A percentile compares a stretch with the other conserved stretches of the same genome.
phyloP scores from a whole-genome alignment of 495 filamentous ascomycete species.

The Apodospora peruviana region DNA sequence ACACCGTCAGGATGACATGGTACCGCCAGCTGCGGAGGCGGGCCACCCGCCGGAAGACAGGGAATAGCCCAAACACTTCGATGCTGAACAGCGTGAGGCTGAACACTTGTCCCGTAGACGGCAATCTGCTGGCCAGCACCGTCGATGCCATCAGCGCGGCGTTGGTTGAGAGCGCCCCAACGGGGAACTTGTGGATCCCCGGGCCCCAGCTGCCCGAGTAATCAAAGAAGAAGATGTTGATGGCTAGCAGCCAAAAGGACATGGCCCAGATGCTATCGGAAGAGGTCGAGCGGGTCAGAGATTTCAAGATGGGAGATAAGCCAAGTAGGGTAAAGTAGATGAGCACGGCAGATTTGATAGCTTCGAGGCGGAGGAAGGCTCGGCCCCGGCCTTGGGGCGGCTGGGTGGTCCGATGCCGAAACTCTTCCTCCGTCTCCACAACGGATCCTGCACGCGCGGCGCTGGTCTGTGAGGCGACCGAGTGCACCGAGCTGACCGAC shows the following conservation, averaged over 20 bases:
- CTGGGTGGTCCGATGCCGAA: slow-evolving; percentile 1
- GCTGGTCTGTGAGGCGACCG: slow-evolving; percentile 28
- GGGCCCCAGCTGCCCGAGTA: slow-evolving; percentile 58
- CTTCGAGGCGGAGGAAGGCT: slow-evolving; percentile 35
- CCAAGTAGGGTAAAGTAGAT: slow-evolving; percentile 91
- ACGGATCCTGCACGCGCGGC: slow-evolving; percentile 6
- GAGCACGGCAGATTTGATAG: slow-evolving; percentile 80
- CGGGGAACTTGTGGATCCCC: slow-evolving; percentile 58
- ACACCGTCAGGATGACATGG: slow-evolving; percentile 69
- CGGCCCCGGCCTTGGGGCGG: slow-evolving; percentile 14
- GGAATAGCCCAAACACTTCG: slow-evolving; percentile 94
- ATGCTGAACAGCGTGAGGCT: slow-evolving; percentile 92
- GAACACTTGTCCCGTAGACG: slow-evolving; percentile 89
- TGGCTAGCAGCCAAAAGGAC: slow-evolving; percentile 83
- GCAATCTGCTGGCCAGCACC: slow-evolving; percentile 73
- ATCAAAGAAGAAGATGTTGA: slow-evolving; percentile 97
- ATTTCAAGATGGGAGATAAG: slow-evolving; percentile 89
- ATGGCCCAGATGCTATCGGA: slow-evolving; percentile 95
- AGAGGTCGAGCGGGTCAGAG: slow-evolving; percentile 82
- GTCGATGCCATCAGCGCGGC: slow-evolving; percentile 93
- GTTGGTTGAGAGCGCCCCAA: slow-evolving; percentile 80
- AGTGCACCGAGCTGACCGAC: slow-evolving; percentile 34
- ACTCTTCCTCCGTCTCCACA: slow-evolving; percentile 1
- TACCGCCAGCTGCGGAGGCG: slow-evolving; percentile 78
- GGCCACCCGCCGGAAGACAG: slow-evolving; percentile 84